Conservation (phyloP, 2,329 filamentous ascomycete species). For the Periconia sp. region DNA sequence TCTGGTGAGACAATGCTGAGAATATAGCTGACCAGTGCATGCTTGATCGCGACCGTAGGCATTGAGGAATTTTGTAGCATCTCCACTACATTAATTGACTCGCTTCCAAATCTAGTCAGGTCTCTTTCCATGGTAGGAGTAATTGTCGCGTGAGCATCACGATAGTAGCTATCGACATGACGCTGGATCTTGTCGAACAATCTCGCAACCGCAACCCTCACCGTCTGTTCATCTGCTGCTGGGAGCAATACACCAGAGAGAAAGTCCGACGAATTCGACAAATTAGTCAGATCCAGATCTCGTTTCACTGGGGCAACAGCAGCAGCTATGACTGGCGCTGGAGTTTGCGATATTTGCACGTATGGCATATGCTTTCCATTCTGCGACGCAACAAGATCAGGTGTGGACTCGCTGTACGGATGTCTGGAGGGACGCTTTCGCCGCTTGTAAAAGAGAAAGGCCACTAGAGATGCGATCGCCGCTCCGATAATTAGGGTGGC, state of each 20-base stretch:
- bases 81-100: conserved; percentile 28
- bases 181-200: conserved; percentile 35
- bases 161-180: conserved; percentile 41
- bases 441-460: conserved; percentile 38
- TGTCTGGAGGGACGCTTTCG: conserved; percentile 11
- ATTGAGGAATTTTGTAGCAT: conserved; percentile 29
- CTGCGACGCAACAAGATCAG: conserved; percentile 31
- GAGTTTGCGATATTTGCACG: conserved; percentile 33
- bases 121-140: conserved; percentile 39
- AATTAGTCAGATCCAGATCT: conserved; percentile 9
- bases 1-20: conserved; percentile 27
- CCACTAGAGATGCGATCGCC: conserved; percentile 32
- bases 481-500: conserved; percentile 33
- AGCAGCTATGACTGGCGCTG: conserved; percentile 10
- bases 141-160: conserved; percentile 41
- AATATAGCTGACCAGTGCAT: conserved; percentile 35
- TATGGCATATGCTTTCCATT: conserved; percentile 27
- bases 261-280: conserved; percentile 17
- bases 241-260: conserved; percentile 30
- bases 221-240: conserved; percentile 26
- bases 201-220: conserved; percentile 23
- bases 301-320: conserved; percentile 10
- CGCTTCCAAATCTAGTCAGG: conserved; percentile 31
- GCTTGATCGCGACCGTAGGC: conserved; percentile 37
- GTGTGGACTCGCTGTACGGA: conserved; percentile 22